phyloP scores from a whole-genome alignment of 192 early-diverging fungal species.

The Entomortierella beljakovae region DNA sequence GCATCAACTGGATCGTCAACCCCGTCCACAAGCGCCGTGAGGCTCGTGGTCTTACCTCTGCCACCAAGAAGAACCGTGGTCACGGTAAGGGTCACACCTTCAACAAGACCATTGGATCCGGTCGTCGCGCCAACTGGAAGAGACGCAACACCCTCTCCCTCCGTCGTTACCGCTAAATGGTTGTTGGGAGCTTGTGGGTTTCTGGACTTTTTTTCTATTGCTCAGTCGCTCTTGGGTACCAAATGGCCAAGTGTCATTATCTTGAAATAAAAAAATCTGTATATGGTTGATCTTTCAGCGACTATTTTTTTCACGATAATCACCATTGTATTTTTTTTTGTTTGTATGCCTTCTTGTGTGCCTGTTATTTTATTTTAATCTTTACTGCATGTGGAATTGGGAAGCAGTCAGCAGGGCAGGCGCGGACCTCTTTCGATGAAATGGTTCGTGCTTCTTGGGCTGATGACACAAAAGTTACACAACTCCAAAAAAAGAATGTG shows the following conservation, averaged over 20 bases:
- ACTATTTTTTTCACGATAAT: too few species aligned
- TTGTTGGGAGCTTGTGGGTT: conserved; percentile 7
- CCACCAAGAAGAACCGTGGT: conserved; percentile 98
- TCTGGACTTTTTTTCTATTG: conserved; percentile 7
- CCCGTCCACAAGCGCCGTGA: conserved; percentile 99
- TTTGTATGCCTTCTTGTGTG: too few species aligned
- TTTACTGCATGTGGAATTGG: too few species aligned
- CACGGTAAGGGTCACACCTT: conserved; percentile 95
- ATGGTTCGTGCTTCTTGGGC: too few species aligned
- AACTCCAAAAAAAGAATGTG: too few species aligned
- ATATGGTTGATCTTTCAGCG: too few species aligned
- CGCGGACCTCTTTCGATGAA: too few species aligned
- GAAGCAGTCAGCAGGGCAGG: too few species aligned
- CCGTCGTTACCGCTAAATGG: conserved; percentile 15
- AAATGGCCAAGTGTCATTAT: neutral
- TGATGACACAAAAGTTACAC: too few species aligned
- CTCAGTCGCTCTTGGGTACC: neutral
- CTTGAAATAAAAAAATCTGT: conserved; percentile 12
- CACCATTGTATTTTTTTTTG: too few species aligned
- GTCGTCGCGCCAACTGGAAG: conserved; percentile 93
- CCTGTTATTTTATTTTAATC: too few species aligned
- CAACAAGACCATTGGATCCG: conserved; percentile 98
- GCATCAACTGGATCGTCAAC: conserved; percentile 99
- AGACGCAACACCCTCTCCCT: conserved; percentile 93
- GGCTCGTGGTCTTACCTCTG: conserved; percentile 96